These are phyloP conservation scores for Phytophthora kernoviae DNA, from an alignment of 352 stramenopile genomes.

Conservation along the genomic window DNA sequence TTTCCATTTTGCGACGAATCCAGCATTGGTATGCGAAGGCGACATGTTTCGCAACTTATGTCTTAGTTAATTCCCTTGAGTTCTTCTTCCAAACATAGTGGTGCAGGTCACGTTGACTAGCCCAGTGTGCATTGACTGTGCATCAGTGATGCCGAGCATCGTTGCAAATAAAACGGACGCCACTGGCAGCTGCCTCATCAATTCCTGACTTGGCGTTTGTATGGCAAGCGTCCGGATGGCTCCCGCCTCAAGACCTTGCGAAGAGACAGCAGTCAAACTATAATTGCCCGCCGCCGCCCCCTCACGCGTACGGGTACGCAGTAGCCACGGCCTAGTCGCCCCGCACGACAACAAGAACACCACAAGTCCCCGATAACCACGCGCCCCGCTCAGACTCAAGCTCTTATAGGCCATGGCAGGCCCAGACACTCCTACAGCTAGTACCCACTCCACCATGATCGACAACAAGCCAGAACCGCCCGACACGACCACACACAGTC, in stretches of 20 bases:
- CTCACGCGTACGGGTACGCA: not conserved
- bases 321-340: not conserved
- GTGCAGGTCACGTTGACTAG: too few species aligned
- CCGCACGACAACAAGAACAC: not conserved
- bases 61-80: too few species aligned
- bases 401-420: not conserved
- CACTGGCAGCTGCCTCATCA: too few species aligned
- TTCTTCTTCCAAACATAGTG: too few species aligned
- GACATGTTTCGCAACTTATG: too few species aligned
- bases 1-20: too few species aligned
- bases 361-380: not conserved
- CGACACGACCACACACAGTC: slow-evolving; percentile 5
- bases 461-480: slow-evolving; percentile 13
- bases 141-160: too few species aligned
- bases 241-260: slow-evolving; percentile 1
- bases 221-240: slow-evolving; percentile 1
- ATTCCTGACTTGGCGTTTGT: not conserved
- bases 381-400: slow-evolving; percentile 4
- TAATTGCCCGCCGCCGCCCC: not conserved
- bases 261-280: not conserved
- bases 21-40: too few species aligned
- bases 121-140: too few species aligned
- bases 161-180: too few species aligned
- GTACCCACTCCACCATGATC: slow-evolving; percentile 6
- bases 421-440: not conserved